Conservation (phyloP, 1,284 basidiomycete species). For the Rhodotorula sp. region DNA sequence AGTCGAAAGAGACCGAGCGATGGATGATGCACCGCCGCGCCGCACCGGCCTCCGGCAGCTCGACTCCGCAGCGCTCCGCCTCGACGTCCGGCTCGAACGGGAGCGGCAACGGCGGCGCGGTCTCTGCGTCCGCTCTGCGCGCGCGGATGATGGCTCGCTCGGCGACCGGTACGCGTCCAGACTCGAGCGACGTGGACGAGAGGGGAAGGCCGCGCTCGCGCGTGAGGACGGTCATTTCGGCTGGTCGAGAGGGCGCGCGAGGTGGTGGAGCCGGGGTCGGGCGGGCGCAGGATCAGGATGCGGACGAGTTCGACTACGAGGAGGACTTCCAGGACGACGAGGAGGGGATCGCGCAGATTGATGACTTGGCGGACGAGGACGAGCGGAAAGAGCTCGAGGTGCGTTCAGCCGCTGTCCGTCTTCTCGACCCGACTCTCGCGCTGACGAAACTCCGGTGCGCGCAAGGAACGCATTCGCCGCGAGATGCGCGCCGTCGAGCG, state of each 20-base stretch:
- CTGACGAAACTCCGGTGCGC: too few relatives aligned
- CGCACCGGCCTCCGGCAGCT: conserved; percentile 55
- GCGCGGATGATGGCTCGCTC: conserved; percentile 35
- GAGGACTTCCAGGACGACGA: conserved; percentile 84
- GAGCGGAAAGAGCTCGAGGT: conserved; percentile 83
- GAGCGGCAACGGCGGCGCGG: conserved; percentile 59
- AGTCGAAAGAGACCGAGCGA: conserved; percentile 68
- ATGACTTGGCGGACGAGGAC: conserved; percentile 71
- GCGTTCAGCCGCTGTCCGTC: too few relatives aligned
- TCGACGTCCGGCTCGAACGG: conserved; percentile 57
- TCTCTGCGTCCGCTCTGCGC: conserved; percentile 48
- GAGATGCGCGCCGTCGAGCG: conserved; percentile 76
- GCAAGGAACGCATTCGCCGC: conserved; percentile 74
- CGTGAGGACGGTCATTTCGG: conserved; percentile 3
- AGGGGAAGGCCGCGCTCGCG: neutral
- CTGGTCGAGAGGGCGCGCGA: neutral
- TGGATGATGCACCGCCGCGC: conserved; percentile 61
- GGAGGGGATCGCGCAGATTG: conserved; percentile 59
- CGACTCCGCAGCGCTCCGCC: conserved; percentile 52
- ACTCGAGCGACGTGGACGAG: neutral
- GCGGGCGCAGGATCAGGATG: conserved; percentile 32
- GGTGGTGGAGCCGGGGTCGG: conserved; percentile 24
- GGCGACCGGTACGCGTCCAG: conserved; percentile 36
- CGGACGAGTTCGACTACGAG: conserved; percentile 78
- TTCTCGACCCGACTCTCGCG: too few relatives aligned